A percentile compares a stretch with the other conserved stretches of the same genome.
Conservation (phyloP, 345 rosid genomes). For the Clausena lansium region DNA sequence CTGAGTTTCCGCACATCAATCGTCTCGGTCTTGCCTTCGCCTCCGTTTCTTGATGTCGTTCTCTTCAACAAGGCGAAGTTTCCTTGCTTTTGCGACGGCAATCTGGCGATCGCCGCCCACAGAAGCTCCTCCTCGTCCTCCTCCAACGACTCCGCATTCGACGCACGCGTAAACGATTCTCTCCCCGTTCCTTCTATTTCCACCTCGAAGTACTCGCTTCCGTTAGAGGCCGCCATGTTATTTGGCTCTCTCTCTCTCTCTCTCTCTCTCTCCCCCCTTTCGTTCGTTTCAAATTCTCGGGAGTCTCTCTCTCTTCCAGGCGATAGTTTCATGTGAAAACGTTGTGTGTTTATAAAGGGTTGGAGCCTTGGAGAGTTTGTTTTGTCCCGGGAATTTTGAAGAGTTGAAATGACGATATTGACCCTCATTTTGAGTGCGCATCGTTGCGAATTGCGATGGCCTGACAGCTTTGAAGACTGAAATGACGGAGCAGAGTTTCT, state of each 20-base stretch:
- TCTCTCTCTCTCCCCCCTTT: background rate
- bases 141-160: constrained; percentile 62
- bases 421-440: background rate
- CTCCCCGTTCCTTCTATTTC: constrained; percentile 45
- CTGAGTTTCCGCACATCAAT: constrained; percentile 67
- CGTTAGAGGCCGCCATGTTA: constrained; percentile 59
- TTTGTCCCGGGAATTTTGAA: constrained; percentile 24
- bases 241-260: background rate
- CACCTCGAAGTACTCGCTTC: constrained; percentile 75
- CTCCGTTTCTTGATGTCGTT: constrained; percentile 31
- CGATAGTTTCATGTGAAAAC: background rate
- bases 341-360: background rate
- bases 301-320: background rate
- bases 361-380: background rate
- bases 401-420: background rate
- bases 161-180: constrained; percentile 59
- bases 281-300: background rate
- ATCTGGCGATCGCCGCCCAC: constrained; percentile 70
- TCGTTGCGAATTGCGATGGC: too few species aligned
- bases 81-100: constrained; percentile 63
- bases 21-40: constrained; percentile 35
- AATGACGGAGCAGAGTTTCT: too few species aligned
- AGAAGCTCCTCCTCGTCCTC: constrained; percentile 73
- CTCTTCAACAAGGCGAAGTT: constrained; percentile 43
- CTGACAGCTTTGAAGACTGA: too few species aligned